Percentiles rank a stretch among this genome's conserved stretches.
Conservation (phyloP, 1,284 basidiomycete species). For the Ustilago curta region DNA sequence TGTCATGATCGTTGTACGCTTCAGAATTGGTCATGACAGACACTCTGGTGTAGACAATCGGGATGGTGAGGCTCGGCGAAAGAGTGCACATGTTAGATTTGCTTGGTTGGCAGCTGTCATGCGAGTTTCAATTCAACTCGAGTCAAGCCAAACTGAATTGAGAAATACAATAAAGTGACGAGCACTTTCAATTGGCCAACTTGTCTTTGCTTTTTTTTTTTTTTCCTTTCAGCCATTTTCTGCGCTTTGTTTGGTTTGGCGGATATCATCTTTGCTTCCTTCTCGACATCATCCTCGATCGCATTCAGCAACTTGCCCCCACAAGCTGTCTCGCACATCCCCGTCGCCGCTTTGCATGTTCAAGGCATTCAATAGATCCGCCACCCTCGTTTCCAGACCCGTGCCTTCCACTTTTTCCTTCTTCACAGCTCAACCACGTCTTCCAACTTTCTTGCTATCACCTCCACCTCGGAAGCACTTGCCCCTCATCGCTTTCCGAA, state of each 20-base stretch:
- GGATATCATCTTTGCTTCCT: neutral
- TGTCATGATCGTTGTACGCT: neutral
- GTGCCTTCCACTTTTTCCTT: slow-evolving; percentile 18
- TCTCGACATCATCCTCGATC: slow-evolving; percentile 4
- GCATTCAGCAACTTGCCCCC: neutral
- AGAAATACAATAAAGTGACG: too few species aligned
- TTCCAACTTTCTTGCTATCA: neutral
- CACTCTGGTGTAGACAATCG: too few species aligned
- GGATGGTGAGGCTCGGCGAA: too few species aligned
- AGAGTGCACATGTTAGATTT: too few species aligned
- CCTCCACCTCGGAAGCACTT: slow-evolving; percentile 5
- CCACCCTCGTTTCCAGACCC: slow-evolving; percentile 22
- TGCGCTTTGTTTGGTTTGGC: slow-evolving; percentile 1
- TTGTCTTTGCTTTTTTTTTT: neutral
- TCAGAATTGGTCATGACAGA: too few species aligned
- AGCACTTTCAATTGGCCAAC: neutral
- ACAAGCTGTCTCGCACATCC: slow-evolving; percentile 1
- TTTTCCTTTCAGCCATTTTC: too few species aligned
- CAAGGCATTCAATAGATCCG: slow-evolving; percentile 34
- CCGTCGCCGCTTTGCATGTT: slow-evolving; percentile 34
- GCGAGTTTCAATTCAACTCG: too few species aligned
- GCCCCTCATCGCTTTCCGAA: slow-evolving; percentile 13
- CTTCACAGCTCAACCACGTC: slow-evolving; percentile 6
- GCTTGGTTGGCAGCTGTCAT: too few species aligned
- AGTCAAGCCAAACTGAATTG: too few species aligned